Evolutionary conservation across 768 basidiomycete genomes (phyloP), one percentile per base, ranked within the genome.

Genomic region (Serendipita indica): DNA sequence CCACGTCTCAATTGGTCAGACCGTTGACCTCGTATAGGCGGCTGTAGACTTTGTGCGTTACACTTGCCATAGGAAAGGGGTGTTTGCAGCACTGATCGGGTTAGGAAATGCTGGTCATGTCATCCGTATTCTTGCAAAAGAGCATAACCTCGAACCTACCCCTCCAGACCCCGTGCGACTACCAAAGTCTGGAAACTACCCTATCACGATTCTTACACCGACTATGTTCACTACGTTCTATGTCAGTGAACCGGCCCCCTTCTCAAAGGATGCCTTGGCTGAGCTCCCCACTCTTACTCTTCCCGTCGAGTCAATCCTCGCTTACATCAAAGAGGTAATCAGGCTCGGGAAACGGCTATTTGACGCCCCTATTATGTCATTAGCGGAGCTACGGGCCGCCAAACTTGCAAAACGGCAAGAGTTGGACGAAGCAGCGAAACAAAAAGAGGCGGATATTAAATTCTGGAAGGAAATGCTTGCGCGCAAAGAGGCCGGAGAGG

Each of bases 361-460:
- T n/a, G 30, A 54, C 30, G 20, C 2, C 16, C 49, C 49, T 4
- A 25, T 27, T 25, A 25, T 32, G 20, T 16, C 20, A 16, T 30
- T 54, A 18, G 30, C 20, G 22, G 49, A 54, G 30, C 30, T 54
- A 10, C 20, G 30, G 16, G 49, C 20, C n/a, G 49, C 49, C 16
- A 54, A 54, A 54, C 10, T 32, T 20, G 10, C 30, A 1, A 20
- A 28, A 3, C 20, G 30, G n/a, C 20, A 18, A 27, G 10, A 20
- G 30, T 3, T 27, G 3, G 3, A 22, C 22, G 49, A 18, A 16
- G 49, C 49, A 22, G 30, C 20, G 6, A 3, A 32, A 5, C 49
- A 54, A 32, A 54, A 54, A 54, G 49, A 54, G n/a, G 49, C 20
- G 30, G 49, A 54, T 32, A 27, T 27, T 18, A 54, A 54, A 10